Evolutionary conservation across 179 eudicot species (phyloP).

Genomic region (Dionaea muscipula): DNA sequence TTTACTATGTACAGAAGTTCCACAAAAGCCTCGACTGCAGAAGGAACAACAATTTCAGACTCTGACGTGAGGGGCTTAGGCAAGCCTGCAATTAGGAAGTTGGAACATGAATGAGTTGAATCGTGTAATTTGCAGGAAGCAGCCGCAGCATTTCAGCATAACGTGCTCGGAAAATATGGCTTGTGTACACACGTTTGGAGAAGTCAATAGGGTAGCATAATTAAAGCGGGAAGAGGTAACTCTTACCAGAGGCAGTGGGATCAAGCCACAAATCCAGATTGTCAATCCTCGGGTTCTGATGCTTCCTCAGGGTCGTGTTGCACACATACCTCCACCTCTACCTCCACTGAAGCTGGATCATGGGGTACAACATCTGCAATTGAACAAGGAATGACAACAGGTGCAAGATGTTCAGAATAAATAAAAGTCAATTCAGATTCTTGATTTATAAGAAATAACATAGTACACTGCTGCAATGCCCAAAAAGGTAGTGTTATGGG

Average conservation of each 20-base stretch:
- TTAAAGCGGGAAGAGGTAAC: neutral
- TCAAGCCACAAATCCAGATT: conserved; percentile 10
- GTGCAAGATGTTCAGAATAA: neutral
- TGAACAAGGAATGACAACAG: neutral
- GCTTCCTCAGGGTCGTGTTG: conserved; percentile 8
- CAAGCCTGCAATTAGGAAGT: neutral
- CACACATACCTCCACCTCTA: conserved; percentile 6
- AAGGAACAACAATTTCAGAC: too few species aligned
- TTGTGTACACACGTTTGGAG: neutral
- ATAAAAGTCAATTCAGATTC: neutral
- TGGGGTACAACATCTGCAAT: conserved; percentile 2
- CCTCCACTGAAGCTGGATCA: conserved; percentile 8
- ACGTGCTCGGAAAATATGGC: neutral
- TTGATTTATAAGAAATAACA: neutral
- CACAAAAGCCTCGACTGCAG: too few species aligned
- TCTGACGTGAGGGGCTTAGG: neutral
- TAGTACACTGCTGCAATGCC: too few species aligned
- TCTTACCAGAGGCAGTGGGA: conserved; percentile 7
- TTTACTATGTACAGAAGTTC: too few species aligned
- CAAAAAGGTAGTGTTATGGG: too few species aligned
- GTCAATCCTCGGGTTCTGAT: conserved; percentile 13
- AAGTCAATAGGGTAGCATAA: neutral
- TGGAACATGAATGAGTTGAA: neutral
- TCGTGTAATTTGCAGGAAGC: neutral
- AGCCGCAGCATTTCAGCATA: neutral